Evolutionary conservation across 1,284 basidiomycete species (phyloP).

Genomic region (Papiliotrema flavescens): DNA sequence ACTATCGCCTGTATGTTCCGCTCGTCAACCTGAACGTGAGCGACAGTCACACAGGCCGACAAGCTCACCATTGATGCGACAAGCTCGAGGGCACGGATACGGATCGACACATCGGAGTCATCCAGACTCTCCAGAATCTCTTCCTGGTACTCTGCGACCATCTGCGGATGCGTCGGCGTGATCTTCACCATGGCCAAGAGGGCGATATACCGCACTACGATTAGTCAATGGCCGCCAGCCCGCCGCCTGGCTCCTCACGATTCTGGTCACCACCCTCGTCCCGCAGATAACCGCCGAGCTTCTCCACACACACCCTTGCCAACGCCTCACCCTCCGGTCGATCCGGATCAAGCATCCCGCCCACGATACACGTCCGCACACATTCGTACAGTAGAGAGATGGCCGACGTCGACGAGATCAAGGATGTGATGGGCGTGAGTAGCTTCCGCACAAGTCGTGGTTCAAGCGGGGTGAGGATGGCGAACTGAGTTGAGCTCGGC

Average conservation of each 20-base stretch:
- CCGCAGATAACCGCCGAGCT: conserved; percentile 85
- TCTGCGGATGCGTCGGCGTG: conserved; percentile 82
- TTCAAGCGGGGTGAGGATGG: conserved; percentile 83
- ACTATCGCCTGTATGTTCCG: conserved; percentile 84
- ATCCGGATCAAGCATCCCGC: conserved; percentile 84
- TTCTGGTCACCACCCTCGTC: conserved; percentile 84
- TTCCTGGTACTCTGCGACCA: conserved; percentile 88
- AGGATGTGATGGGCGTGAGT: conserved; percentile 84
- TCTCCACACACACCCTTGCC: conserved; percentile 85
- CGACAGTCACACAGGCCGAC: neutral
- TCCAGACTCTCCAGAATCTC: conserved; percentile 85
- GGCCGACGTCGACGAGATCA: conserved; percentile 93
- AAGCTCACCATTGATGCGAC: conserved; percentile 79
- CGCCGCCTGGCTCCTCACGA: conserved; percentile 54
- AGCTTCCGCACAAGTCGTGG: conserved; percentile 91
- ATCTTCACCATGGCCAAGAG: conserved; percentile 94
- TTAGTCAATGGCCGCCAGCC: neutral
- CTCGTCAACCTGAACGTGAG: conserved; percentile 61
- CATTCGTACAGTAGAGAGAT: conserved; percentile 97
- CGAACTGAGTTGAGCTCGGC: conserved; percentile 62
- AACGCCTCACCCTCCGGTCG: conserved; percentile 67
- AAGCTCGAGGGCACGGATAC: conserved; percentile 90
- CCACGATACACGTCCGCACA: conserved; percentile 95
- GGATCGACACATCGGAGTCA: conserved; percentile 91
- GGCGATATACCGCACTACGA: conserved; percentile 89